Evolutionary conservation across 2,329 filamentous ascomycete genomes (phyloP).

Genomic region (Ophiocordyceps camponoti-leonardi): DNA sequence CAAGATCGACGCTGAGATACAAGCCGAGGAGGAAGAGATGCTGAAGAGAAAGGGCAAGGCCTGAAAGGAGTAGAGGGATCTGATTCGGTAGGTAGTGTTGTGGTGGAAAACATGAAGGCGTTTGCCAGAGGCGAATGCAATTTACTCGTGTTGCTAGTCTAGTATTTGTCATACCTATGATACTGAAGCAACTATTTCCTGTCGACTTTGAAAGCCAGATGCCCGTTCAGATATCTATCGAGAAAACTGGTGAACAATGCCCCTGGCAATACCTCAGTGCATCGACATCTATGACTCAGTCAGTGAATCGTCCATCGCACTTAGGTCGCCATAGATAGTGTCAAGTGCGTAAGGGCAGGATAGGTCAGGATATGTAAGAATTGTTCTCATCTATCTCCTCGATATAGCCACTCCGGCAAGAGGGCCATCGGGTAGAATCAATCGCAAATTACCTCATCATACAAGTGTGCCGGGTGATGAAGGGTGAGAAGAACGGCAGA

Average conservation of each 20-base stretch:
- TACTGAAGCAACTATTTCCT: no score
- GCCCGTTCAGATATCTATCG: no score
- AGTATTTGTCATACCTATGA: no score
- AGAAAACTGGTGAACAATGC: no score
- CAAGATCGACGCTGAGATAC: constrained; percentile 51
- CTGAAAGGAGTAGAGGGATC: not conserved
- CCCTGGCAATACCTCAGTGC: no score
- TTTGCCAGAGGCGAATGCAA: no score
- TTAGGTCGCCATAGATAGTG: not conserved
- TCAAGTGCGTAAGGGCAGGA: not conserved
- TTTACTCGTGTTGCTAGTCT: no score
- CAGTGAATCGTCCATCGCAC: not conserved
- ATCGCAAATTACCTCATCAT: constrained; percentile 99
- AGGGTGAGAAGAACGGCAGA: constrained; percentile 3
- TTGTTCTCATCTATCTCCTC: constrained; percentile 62
- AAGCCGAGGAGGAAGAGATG: constrained; percentile 49
- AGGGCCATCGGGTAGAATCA: constrained; percentile 72
- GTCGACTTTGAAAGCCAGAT: no score
- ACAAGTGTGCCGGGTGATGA: constrained; percentile 7
- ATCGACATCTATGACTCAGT: not conserved
- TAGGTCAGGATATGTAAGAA: constrained; percentile 99
- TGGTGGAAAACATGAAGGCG: not conserved
- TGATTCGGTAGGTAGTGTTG: not conserved
- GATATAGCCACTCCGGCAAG: constrained; percentile 82
- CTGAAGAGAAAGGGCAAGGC: constrained; percentile 38